These are phyloP conservation scores for Kazachstania taianensis DNA, from an alignment of 805 yeast genomes.

Conservation along the genomic window DNA sequence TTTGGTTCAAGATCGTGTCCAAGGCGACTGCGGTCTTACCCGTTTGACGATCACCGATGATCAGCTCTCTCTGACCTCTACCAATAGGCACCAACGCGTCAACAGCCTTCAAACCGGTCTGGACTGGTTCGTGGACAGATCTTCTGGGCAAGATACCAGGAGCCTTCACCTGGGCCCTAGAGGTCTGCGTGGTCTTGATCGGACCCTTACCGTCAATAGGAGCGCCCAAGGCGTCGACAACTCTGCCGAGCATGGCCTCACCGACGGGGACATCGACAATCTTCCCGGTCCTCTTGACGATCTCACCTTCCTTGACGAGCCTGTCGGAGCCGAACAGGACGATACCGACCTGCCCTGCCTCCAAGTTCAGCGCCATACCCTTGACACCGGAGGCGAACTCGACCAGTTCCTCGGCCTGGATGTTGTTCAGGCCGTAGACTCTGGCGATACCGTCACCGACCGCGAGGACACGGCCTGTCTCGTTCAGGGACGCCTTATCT, in stretches of 20 bases:
- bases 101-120: slow-evolving; percentile 98
- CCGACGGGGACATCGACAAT: slow-evolving; percentile 99
- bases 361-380: slow-evolving; percentile 99
- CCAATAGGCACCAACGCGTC: slow-evolving; percentile 99
- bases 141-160: slow-evolving; percentile 99
- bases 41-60: slow-evolving; percentile 99
- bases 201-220: slow-evolving; percentile 99
- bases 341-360: slow-evolving; percentile 99
- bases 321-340: slow-evolving; percentile 99
- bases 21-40: slow-evolving; percentile 99
- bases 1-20: slow-evolving; percentile 97
- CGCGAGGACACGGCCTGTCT: slow-evolving; percentile 98
- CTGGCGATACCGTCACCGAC: slow-evolving; percentile 99
- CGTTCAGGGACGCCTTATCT: slow-evolving; percentile 94
- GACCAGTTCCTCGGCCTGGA: slow-evolving; percentile 99
- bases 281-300: slow-evolving; percentile 98
- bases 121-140: slow-evolving; percentile 98
- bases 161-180: slow-evolving; percentile 98
- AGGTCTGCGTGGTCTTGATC: slow-evolving; percentile 67
- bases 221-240: slow-evolving; percentile 97
- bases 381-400: slow-evolving; percentile 99
- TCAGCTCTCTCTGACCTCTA: slow-evolving; percentile 99
- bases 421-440: slow-evolving; percentile 98
- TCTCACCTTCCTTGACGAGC: slow-evolving; percentile 97
- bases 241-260: slow-evolving; percentile 97